Percentiles rank a stretch among this genome's conserved stretches.
These are phyloP conservation scores for Russula earlei DNA, from an alignment of 768 basidiomycete species.

Conservation along the genomic window DNA sequence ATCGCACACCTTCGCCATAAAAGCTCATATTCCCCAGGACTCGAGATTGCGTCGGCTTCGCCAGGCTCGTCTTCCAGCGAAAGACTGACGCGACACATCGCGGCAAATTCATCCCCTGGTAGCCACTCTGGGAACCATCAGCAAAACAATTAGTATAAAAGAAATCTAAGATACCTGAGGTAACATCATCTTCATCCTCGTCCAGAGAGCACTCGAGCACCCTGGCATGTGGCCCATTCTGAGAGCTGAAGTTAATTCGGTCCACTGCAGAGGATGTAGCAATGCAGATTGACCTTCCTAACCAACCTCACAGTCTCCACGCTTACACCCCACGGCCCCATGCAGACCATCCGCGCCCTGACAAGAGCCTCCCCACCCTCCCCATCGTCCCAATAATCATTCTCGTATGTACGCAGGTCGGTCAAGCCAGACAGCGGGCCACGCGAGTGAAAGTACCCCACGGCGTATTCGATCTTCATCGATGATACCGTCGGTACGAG, in stretches of 20 bases:
- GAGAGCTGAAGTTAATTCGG: background rate
- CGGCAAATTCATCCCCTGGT: slow-evolving; percentile 54
- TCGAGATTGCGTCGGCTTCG: slow-evolving; percentile 29
- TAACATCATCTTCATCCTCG: slow-evolving; percentile 32
- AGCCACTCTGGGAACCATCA: slow-evolving; percentile 40
- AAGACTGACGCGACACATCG: slow-evolving; percentile 44
- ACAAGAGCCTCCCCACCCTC: slow-evolving; percentile 51
- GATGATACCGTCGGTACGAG: slow-evolving; percentile 57
- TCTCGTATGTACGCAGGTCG: slow-evolving; percentile 46
- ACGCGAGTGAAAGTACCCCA: slow-evolving; percentile 42
- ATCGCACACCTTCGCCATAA: slow-evolving; percentile 52
- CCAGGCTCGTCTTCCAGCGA: slow-evolving; percentile 33
- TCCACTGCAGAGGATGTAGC: background rate
- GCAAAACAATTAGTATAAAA: background rate
- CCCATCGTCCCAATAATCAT: slow-evolving; percentile 41
- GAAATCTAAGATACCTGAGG: slow-evolving; percentile 31
- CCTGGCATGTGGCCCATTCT: slow-evolving; percentile 39
- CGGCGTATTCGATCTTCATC: slow-evolving; percentile 43
- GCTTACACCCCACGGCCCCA: slow-evolving; percentile 46
- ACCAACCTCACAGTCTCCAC: slow-evolving; percentile 42
- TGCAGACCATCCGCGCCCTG: slow-evolving; percentile 40
- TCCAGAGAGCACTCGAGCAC: slow-evolving; percentile 48
- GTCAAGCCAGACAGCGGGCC: slow-evolving; percentile 37
- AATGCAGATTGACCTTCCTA: slow-evolving; percentile 35
- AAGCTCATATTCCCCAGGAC: slow-evolving; percentile 52